A percentile compares a stretch with the other conserved stretches of the same genome.
Evolutionary conservation across 352 stramenopile genomes (phyloP).

Genomic region (Phytophthora ramorum): DNA sequence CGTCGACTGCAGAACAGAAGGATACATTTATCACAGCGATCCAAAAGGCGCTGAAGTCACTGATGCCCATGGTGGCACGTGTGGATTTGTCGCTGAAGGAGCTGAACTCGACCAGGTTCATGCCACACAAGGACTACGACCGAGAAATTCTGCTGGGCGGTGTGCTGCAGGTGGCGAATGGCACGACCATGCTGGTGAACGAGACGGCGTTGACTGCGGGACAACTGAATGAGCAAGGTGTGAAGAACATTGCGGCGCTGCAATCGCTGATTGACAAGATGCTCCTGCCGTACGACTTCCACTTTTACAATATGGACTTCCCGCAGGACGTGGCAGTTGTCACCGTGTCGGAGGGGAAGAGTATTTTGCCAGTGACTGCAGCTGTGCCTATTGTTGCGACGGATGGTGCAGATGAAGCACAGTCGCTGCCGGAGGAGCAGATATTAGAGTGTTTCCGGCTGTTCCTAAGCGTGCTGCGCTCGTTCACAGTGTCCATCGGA

Average conservation of each 20-base stretch:
- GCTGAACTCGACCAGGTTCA: conserved; percentile 68
- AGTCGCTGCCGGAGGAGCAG: conserved; percentile 17
- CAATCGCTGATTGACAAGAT: conserved; percentile 80
- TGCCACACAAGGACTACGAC: conserved; percentile 83
- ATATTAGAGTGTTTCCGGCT: conserved; percentile 73
- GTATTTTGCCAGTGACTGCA: conserved; percentile 72
- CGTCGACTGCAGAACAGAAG: conserved; percentile 26
- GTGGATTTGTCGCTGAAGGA: conserved; percentile 70
- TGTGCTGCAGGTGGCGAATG: conserved; percentile 69
- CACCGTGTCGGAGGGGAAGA: conserved; percentile 77
- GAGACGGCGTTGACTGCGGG: conserved; percentile 71
- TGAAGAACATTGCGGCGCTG: conserved; percentile 77
- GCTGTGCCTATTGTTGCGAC: conserved; percentile 40
- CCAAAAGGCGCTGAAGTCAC: conserved; percentile 31
- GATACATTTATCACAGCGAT: conserved; percentile 32
- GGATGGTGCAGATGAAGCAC: background rate
- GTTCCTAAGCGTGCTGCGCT: conserved; percentile 67
- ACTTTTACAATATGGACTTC: conserved; percentile 88
- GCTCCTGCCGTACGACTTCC: conserved; percentile 85
- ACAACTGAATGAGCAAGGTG: conserved; percentile 71
- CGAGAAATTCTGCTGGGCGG: conserved; percentile 62
- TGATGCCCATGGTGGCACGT: conserved; percentile 63
- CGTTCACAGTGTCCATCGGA: conserved; percentile 59
- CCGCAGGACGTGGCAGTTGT: conserved; percentile 75
- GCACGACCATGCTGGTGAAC: conserved; percentile 71